A percentile compares a stretch with the other conserved stretches of the same genome.
These are phyloP conservation scores for Maudiozyma pseudohumilis DNA, from an alignment of 805 yeast genomes.

Conservation along the genomic window DNA sequence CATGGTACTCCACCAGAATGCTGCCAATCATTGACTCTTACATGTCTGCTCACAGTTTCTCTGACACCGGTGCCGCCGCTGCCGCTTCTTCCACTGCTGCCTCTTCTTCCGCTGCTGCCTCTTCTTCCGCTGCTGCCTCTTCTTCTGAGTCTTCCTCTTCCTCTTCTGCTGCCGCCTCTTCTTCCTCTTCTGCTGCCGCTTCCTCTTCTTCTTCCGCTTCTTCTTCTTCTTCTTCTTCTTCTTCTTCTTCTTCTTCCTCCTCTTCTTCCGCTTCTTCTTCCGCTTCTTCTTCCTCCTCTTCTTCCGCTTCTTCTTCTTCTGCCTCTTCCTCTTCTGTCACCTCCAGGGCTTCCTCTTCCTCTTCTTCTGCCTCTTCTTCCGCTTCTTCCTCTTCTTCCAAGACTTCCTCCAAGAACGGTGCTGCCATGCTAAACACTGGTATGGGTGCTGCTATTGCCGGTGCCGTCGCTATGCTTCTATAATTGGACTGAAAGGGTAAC, in stretches of 20 bases:
- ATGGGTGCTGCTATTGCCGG: constrained; percentile 15
- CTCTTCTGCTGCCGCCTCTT: constrained; percentile 4
- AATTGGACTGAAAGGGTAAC: constrained; percentile 5
- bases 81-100: constrained; percentile 7
- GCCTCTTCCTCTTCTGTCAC: constrained; percentile 5
- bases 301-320: constrained; percentile 8
- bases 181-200: constrained; percentile 6
- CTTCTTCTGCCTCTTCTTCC: constrained; percentile 6
- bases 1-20: constrained; percentile 30
- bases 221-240: constrained; percentile 5
- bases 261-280: constrained; percentile 6
- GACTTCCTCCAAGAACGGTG: constrained; percentile 4
- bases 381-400: background rate
- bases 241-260: constrained; percentile 5
- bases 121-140: constrained; percentile 7
- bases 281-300: constrained; percentile 6
- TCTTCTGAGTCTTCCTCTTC: constrained; percentile 7
- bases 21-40: constrained; percentile 14
- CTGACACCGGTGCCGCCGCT: constrained; percentile 8
- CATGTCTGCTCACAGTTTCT: constrained; percentile 9
- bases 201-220: constrained; percentile 8
- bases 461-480: constrained; percentile 15
- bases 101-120: constrained; percentile 6
- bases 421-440: constrained; percentile 9
- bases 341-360: constrained; percentile 5